These are phyloP conservation scores for Aureobasidium namibiae DNA, from an alignment of 2,329 filamentous ascomycete species.

Conservation along the genomic window DNA sequence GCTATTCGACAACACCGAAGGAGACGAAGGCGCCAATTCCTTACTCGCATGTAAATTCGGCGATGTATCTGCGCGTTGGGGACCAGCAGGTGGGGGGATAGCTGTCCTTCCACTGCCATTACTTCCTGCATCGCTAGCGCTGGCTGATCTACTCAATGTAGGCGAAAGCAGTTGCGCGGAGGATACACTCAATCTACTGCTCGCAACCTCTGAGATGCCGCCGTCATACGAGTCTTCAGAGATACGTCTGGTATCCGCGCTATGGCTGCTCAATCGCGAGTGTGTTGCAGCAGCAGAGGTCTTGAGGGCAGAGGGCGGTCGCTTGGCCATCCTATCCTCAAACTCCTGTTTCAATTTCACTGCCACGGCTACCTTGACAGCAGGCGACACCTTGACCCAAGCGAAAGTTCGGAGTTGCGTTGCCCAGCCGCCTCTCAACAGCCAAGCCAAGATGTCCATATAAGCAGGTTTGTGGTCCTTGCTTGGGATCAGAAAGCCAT, in stretches of 20 bases:
- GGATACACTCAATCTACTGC: not conserved
- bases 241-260: not conserved
- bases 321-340: not conserved
- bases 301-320: not conserved
- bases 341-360: conserved; percentile 4
- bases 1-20: not conserved
- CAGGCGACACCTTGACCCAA: conserved; percentile 49
- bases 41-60: not conserved
- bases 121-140: conserved; percentile 7
- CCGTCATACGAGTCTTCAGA: not conserved
- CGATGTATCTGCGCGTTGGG: not conserved
- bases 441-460: conserved; percentile 85
- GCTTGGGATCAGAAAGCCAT: conserved; percentile 74
- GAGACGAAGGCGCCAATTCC: not conserved
- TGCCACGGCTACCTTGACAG: conserved; percentile 15
- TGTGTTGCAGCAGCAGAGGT: not conserved
- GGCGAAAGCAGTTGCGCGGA: not conserved
- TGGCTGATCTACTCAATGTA: not conserved
- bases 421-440: conserved; percentile 87
- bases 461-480: conserved; percentile 83
- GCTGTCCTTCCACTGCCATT: conserved; percentile 6
- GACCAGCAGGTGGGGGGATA: not conserved
- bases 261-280: not conserved
- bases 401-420: conserved; percentile 87
- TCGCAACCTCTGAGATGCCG: not conserved